phyloP scores from a whole-genome alignment of 305 asterid genomes.

The Fraxinus latifolia region DNA sequence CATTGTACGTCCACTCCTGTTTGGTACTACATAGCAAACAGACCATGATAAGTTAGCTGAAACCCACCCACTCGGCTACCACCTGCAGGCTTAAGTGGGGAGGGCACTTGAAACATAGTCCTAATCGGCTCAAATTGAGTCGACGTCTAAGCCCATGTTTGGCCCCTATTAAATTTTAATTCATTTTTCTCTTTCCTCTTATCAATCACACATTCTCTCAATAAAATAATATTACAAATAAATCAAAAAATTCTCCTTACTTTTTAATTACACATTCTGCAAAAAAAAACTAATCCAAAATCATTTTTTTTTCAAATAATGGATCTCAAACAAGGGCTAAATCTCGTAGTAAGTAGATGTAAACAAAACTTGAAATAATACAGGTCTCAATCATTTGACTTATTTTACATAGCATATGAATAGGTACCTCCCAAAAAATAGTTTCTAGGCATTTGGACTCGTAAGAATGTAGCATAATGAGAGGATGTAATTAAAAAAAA shows the following conservation, averaged over 20 bases:
- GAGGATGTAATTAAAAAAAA: background rate
- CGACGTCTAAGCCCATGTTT: background rate
- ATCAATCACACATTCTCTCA: too few species aligned
- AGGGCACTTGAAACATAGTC: background rate
- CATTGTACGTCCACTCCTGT: background rate
- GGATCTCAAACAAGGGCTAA: too few species aligned
- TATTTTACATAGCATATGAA: background rate
- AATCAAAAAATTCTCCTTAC: too few species aligned
- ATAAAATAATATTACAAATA: too few species aligned
- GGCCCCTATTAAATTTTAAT: too few species aligned
- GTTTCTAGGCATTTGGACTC: background rate
- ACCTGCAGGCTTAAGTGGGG: background rate
- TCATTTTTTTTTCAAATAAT: too few species aligned
- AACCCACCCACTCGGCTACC: background rate
- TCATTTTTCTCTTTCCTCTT: too few species aligned
- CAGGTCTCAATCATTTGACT: background rate
- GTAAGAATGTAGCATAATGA: constrained; percentile 1
- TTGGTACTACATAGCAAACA: background rate
- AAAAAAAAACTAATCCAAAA: too few species aligned
- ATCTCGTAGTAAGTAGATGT: background rate
- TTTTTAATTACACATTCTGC: too few species aligned
- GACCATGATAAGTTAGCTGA: background rate
- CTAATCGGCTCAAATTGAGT: background rate
- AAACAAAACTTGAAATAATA: background rate
- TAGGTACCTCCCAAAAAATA: background rate